phyloP scores from a whole-genome alignment of 108 stramenopile species.

The Fragilaria radians region DNA sequence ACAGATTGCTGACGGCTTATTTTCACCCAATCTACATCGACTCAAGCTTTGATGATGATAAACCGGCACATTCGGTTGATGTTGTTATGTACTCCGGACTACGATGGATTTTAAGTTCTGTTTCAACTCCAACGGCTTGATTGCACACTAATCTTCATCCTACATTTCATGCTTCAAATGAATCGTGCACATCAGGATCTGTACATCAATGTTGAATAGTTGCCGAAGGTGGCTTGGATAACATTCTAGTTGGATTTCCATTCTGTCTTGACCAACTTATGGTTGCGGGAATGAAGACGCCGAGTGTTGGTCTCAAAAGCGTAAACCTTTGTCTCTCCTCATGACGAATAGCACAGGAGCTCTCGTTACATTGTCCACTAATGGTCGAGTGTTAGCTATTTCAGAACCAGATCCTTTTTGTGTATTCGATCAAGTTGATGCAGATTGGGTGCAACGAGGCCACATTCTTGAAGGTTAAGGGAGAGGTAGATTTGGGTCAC shows the following conservation, averaged over 20 bases:
- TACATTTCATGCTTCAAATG: not conserved
- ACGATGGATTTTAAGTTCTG: slow-evolving; percentile 1
- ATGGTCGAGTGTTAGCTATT: not conserved
- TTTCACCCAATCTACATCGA: not conserved
- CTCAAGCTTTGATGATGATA: not conserved
- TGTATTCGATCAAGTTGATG: not conserved
- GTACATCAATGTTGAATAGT: slow-evolving; percentile 2
- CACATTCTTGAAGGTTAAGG: not conserved
- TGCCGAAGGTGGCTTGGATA: not conserved
- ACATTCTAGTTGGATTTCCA: not conserved
- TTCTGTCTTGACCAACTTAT: not conserved
- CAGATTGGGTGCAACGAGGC: not conserved
- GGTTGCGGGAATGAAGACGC: not conserved
- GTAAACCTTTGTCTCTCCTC: not conserved
- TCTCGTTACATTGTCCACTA: not conserved
- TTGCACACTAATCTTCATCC: not conserved
- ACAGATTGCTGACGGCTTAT: not conserved
- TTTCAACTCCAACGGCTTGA: not conserved
- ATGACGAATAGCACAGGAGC: not conserved
- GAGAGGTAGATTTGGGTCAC: not conserved
- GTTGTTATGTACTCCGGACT: not conserved
- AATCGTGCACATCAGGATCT: slow-evolving; percentile 14
- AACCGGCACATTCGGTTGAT: not conserved
- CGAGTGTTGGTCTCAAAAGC: not conserved
- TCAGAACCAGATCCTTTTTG: not conserved